phyloP scores from a whole-genome alignment of 139 green algal species.

The Coelastrella sp. region DNA sequence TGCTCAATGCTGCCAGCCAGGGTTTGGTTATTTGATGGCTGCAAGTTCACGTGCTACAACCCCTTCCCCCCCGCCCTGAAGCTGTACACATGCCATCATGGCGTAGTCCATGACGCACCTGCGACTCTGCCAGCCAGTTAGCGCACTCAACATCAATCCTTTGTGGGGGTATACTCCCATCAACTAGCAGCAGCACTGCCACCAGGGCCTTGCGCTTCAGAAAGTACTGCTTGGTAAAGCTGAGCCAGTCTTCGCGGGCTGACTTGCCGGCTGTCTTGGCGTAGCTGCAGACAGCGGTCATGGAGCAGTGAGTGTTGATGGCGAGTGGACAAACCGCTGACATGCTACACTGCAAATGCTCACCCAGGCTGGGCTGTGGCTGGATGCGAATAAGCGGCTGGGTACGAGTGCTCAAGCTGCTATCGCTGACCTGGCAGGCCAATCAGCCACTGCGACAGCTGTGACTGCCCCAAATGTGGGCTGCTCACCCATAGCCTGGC shows the following conservation, averaged over 20 bases:
- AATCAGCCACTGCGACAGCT: too few relatives aligned
- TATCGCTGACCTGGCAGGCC: neutral
- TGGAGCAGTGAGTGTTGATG: too few relatives aligned
- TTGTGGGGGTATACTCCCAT: constrained; percentile 83
- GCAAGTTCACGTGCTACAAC: too few relatives aligned
- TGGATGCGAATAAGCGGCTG: neutral
- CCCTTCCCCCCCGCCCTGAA: too few relatives aligned
- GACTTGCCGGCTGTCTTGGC: constrained; percentile 60
- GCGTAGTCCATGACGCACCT: constrained; percentile 42
- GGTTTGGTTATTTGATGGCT: too few relatives aligned
- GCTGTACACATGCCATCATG: neutral
- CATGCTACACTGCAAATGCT: too few relatives aligned
- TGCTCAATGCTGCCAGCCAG: too few relatives aligned
- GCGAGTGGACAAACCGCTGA: too few relatives aligned
- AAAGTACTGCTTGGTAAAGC: constrained; percentile 94
- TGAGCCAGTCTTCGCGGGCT: constrained; percentile 78
- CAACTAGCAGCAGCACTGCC: constrained; percentile 92
- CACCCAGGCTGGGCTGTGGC: too few relatives aligned
- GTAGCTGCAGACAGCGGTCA: constrained; percentile 41
- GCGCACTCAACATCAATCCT: constrained; percentile 68
- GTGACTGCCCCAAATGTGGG: too few relatives aligned
- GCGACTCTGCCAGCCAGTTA: constrained; percentile 69
- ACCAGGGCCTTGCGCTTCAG: constrained; percentile 82
- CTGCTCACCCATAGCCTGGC: constrained; percentile 89
- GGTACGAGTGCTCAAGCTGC: neutral